A percentile compares a stretch with the other conserved stretches of the same genome.
These are phyloP conservation scores for Coemansia interrupta DNA, from an alignment of 192 early-diverging fungal species.

Conservation along the genomic window DNA sequence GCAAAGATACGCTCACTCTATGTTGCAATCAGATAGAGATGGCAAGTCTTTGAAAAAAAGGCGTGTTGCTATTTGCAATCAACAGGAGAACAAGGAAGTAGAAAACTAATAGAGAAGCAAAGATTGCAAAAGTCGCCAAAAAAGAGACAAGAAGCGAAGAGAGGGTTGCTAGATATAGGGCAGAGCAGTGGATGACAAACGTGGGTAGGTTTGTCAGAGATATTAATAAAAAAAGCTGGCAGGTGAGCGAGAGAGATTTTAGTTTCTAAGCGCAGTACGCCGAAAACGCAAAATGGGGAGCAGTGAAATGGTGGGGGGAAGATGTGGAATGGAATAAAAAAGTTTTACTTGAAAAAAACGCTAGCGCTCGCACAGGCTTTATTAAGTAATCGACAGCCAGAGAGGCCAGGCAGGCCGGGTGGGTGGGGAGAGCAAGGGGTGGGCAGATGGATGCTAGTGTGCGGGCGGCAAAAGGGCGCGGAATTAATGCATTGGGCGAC, in stretches of 20 bases:
- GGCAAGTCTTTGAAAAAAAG: too few relatives aligned
- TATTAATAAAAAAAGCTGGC: neutral
- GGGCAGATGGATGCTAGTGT: neutral
- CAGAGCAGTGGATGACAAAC: neutral
- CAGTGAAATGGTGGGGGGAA: neutral
- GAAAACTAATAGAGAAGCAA: neutral
- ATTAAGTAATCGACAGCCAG: too few relatives aligned
- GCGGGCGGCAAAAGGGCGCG: neutral
- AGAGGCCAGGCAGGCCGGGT: neutral
- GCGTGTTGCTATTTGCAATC: neutral
- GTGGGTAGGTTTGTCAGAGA: neutral
- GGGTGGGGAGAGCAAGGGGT: neutral
- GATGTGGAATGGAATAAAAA: constrained; percentile 8
- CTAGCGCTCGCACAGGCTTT: too few relatives aligned
- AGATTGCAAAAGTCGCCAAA: neutral
- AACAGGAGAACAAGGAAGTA: neutral
- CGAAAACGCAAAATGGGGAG: too few relatives aligned
- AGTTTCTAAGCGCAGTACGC: too few relatives aligned
- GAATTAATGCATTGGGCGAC: constrained; percentile 1
- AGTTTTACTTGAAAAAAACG: constrained; percentile 1
- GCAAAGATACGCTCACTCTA: too few relatives aligned
- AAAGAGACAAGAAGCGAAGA: neutral
- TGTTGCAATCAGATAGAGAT: too few relatives aligned
- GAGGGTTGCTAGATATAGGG: neutral
- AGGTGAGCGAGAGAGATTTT: too few relatives aligned